phyloP scores from a whole-genome alignment of 208 protist genomes.

The Leishmania gerbilli region DNA sequence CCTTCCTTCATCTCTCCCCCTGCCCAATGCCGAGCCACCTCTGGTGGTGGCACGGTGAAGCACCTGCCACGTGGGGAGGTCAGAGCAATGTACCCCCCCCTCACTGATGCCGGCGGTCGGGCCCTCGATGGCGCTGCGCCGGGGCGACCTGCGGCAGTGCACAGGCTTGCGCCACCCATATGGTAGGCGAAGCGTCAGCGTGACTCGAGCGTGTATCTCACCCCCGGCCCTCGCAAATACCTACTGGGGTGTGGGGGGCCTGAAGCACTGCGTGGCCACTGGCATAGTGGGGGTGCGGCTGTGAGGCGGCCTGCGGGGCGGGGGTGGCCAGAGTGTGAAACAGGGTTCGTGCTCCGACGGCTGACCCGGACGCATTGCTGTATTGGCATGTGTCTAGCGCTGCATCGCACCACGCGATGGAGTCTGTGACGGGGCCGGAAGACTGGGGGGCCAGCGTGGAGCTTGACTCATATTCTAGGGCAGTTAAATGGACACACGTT shows the following conservation, averaged over 20 bases:
- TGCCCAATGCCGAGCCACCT: background rate
- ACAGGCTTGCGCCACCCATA: background rate
- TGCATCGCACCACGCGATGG: background rate
- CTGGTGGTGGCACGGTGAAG: background rate
- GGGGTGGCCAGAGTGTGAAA: background rate
- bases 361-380: background rate
- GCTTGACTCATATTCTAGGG: background rate
- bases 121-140: background rate
- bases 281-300: background rate
- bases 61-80: background rate
- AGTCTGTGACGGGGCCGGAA: background rate
- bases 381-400: background rate
- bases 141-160: background rate
- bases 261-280: too few relatives aligned
- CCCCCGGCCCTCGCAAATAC: background rate
- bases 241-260: background rate
- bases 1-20: background rate
- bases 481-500: background rate
- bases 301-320: background rate
- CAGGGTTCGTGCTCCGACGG: background rate
- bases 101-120: background rate
- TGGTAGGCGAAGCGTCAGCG: background rate
- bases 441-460: background rate
- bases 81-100: background rate
- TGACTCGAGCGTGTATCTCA: background rate